Conservation (phyloP, 2,329 filamentous ascomycete genomes). For the Trichoderma afroharzianum region DNA sequence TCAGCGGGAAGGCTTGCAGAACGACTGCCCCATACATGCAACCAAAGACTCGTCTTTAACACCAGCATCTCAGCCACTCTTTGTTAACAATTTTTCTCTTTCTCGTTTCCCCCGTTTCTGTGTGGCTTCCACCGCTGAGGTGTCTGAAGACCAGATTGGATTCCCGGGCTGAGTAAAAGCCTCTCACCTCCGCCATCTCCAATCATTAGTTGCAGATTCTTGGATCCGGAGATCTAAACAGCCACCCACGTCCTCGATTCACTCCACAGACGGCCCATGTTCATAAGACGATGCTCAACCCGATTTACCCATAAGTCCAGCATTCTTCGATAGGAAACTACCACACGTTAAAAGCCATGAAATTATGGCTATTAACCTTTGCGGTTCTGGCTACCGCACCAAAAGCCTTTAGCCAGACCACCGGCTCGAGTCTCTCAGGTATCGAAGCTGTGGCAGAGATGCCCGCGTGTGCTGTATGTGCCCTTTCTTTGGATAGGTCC, state of each 20-base stretch:
- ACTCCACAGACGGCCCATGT: not conserved
- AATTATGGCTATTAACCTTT: not conserved
- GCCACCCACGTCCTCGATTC: not conserved
- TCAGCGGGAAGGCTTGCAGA: not conserved
- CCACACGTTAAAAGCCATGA: not conserved
- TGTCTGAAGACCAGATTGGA: not conserved
- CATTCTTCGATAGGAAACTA: not conserved
- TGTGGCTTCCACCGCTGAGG: not conserved
- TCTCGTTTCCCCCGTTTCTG: not conserved
- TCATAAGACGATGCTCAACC: not conserved
- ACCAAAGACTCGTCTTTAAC: not conserved
- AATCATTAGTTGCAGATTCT: not conserved
- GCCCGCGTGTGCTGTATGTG: constrained; percentile 32
- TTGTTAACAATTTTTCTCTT: not conserved
- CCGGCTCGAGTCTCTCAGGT: not conserved
- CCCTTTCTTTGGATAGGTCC: not conserved
- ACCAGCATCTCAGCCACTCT: constrained; percentile 1
- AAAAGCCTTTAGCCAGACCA: not conserved
- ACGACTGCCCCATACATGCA: constrained; percentile 4
- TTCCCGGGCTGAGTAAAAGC: not conserved
- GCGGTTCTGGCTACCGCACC: constrained; percentile 14
- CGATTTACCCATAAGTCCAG: not conserved
- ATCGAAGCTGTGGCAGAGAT: constrained; percentile 20
- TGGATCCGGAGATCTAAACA: not conserved
- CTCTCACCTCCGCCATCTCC: not conserved